Conservation (phyloP, 2,329 filamentous ascomycete genomes). For the Samsoniella hepiali region DNA sequence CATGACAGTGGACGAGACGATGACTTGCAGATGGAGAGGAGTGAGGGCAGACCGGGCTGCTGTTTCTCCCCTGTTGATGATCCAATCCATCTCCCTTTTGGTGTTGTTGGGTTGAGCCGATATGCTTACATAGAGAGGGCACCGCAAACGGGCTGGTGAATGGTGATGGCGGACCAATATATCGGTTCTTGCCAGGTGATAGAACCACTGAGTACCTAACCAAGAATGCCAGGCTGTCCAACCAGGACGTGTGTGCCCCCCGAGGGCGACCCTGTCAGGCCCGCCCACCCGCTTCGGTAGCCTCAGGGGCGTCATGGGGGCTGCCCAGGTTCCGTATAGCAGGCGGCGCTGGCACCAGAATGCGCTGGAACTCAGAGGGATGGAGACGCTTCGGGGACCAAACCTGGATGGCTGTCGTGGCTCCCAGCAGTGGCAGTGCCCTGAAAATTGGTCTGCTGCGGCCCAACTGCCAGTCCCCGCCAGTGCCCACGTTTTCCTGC, state of each 20-base stretch:
- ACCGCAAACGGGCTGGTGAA: too few species aligned
- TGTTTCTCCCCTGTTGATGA: too few species aligned
- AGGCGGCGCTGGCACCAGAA: not conserved
- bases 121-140: too few species aligned
- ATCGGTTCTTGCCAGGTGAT: too few species aligned
- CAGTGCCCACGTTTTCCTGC: not conserved
- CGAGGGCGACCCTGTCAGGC: not conserved
- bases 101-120: too few species aligned
- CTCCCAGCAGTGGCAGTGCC: not conserved
- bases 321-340: conserved; percentile 3
- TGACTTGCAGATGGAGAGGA: not conserved
- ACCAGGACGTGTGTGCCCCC: not conserved
- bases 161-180: too few species aligned
- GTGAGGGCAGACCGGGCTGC: too few species aligned
- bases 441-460: not conserved
- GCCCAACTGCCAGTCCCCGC: too few species aligned
- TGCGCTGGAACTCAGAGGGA: not conserved
- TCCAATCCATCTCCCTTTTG: too few species aligned
- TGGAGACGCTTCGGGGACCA: not conserved
- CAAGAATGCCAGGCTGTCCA: not conserved
- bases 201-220: not conserved
- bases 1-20: not conserved
- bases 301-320: conserved; percentile 5
- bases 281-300: not conserved
- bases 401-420: not conserved